Base-by-base conservation (phyloP, 2,329 filamentous ascomycete species). In the Fusarium metavorans region DNA sequence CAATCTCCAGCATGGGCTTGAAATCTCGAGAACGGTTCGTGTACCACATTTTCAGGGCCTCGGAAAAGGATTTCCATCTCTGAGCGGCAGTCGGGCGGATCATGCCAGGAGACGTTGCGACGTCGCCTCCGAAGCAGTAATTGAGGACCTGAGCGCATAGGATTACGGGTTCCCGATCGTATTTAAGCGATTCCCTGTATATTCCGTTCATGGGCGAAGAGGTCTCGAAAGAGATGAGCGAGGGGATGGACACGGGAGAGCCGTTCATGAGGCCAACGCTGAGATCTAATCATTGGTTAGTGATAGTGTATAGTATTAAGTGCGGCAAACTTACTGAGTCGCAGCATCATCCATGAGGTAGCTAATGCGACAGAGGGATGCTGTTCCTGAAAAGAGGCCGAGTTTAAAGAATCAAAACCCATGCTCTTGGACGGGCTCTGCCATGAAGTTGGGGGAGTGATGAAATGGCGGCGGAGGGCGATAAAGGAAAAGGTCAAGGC, bases 111-210 rank as follows among this genome's bases (percentile, higher is more conserved):
- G 69, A 70, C 8, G 70, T 50, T 56, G 69, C 43, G 7, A 66
- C 64, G 32, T 73, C 66, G 13, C 68, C 65, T 0, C 72, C 70
- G 34, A 77, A 78, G 58, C 82, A 79, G 41, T 81, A 77, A 23
- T 81, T 81, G 34, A 84, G 72, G 32, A 83, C 83, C 35, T 81
- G 76, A 25, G 80, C 79, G 65, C 81, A 83, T 10, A 83, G 71
- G 20, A 82, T 69, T 5, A 83, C 66, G 0, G 82, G 77, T n/a
- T 80, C 77, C 50, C 72, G 72, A 23, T 76, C 73, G 54, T 69
- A 77, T 30, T 70, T 72, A n/a, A 77, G 71, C 11, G 70, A 60
- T 13, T 77, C 76, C 43, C 68, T 73, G 39, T 64, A 69, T n/a
- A 73, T 56, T 23, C 67, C 43, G 30, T 63, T 65, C 9, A 74